Evolutionary conservation across 371 early-diverging fungal genomes (phyloP).

Genomic region (Catenaria anguillulae): DNA sequence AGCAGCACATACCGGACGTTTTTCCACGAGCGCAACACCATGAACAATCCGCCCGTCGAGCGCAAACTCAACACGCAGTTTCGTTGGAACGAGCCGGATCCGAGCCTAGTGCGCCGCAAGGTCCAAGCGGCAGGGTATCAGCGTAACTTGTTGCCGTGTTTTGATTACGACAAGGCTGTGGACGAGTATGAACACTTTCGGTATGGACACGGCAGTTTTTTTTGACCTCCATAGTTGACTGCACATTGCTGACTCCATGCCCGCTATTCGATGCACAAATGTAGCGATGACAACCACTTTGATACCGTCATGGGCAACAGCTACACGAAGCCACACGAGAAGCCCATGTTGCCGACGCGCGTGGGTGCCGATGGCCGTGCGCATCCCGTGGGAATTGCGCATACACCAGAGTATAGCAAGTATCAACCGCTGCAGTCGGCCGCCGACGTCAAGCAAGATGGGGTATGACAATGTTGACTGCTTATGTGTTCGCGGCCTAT

Average conservation of each 20-base stretch:
- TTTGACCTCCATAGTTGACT: too few relatives aligned
- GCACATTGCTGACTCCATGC: too few relatives aligned
- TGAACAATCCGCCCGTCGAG: background rate
- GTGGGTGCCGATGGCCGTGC: too few relatives aligned
- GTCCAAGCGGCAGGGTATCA: background rate
- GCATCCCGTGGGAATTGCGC: background rate
- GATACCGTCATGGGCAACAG: background rate
- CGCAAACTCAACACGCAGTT: constrained; percentile 1
- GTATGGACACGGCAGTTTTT: too few relatives aligned
- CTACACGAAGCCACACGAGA: background rate
- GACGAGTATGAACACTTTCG: background rate
- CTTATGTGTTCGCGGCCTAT: background rate
- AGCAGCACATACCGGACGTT: background rate
- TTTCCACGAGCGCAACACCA: constrained; percentile 1
- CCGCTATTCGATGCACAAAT: too few relatives aligned
- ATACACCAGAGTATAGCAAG: background rate
- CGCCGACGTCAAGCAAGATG: background rate
- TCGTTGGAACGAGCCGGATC: background rate
- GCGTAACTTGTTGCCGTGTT: background rate
- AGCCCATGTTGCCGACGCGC: background rate
- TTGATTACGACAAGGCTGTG: background rate
- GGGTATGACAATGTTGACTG: background rate
- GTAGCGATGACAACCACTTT: background rate
- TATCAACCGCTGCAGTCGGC: background rate
- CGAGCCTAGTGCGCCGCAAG: background rate